Conservation (phyloP, 225 moss, liverwort and hornwort species). For the Pseudisothecium myosuroides region DNA sequence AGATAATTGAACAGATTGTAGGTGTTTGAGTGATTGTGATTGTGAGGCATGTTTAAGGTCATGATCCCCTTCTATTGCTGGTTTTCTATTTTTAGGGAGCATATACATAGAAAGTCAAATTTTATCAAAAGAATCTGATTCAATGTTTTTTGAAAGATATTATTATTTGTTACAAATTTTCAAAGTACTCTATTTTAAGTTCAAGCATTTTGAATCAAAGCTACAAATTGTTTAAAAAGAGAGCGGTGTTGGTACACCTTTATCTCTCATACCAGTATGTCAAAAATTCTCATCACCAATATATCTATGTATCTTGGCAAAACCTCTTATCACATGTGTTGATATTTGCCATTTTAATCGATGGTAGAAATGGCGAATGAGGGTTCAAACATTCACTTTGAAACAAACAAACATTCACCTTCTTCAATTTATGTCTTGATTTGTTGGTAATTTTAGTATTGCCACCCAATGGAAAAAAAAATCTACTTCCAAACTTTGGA, state of each 20-base stretch:
- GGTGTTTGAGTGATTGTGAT: neutral
- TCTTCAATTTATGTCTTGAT: neutral
- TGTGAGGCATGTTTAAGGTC: neutral
- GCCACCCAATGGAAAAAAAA: rapidly evolving
- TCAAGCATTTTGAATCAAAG: neutral
- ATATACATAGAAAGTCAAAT: neutral
- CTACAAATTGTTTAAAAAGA: neutral
- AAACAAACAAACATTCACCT: too few relatives aligned
- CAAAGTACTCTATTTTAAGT: neutral
- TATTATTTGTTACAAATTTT: neutral
- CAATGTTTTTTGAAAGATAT: too few relatives aligned
- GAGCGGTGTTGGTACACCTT: neutral
- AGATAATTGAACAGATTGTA: too few relatives aligned
- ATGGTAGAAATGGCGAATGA: neutral
- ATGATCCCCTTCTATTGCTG: neutral
- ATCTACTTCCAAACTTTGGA: neutral
- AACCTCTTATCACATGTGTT: neutral
- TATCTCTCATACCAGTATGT: neutral
- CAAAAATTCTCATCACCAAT: neutral
- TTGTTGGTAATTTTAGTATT: neutral
- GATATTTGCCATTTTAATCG: too few relatives aligned
- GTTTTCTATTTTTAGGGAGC: neutral
- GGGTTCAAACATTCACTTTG: neutral
- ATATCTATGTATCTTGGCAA: too few relatives aligned
- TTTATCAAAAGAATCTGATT: neutral